Percentiles rank a stretch among this genome's conserved stretches.
Evolutionary conservation across 2,329 filamentous ascomycete species (phyloP).

Genomic region (Colletotrichum tofieldiae): DNA sequence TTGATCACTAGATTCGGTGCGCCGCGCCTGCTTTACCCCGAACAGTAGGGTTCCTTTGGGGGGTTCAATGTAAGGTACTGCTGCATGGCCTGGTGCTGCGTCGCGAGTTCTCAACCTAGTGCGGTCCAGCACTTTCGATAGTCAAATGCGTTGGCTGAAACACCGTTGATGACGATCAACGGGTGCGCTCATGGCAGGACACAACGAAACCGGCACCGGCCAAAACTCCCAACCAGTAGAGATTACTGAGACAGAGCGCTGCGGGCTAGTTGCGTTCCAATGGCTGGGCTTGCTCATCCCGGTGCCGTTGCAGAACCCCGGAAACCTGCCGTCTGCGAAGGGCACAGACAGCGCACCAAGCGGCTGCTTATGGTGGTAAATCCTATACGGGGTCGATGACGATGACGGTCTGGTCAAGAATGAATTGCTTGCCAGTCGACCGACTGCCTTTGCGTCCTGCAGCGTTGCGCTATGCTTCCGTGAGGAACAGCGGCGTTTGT

Average conservation of each 20-base stretch:
- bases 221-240: background rate
- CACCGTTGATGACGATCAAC: constrained; percentile 20
- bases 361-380: background rate
- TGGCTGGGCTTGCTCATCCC: constrained; percentile 23
- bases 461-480: background rate
- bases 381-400: background rate
- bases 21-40: constrained; percentile 22
- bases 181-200: constrained; percentile 8
- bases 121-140: constrained; percentile 13
- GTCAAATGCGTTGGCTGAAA: constrained; percentile 13
- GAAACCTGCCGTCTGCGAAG: constrained; percentile 16
- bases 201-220: constrained; percentile 16
- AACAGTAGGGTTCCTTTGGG: constrained; percentile 10
- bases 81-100: constrained; percentile 23
- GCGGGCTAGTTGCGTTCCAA: constrained; percentile 13
- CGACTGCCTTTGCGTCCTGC: background rate
- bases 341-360: constrained; percentile 29
- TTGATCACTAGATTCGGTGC: constrained; percentile 23
- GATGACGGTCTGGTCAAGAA: background rate
- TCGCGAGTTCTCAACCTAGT: background rate
- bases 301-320: constrained; percentile 37
- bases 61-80: constrained; percentile 40
- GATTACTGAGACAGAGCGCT: constrained; percentile 22
- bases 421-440: background rate
- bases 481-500: background rate